Evolutionary conservation across 306 rosid genomes (phyloP), one percentile per base, ranked within the genome.

Genomic region (Arachis stenosperma): DNA sequence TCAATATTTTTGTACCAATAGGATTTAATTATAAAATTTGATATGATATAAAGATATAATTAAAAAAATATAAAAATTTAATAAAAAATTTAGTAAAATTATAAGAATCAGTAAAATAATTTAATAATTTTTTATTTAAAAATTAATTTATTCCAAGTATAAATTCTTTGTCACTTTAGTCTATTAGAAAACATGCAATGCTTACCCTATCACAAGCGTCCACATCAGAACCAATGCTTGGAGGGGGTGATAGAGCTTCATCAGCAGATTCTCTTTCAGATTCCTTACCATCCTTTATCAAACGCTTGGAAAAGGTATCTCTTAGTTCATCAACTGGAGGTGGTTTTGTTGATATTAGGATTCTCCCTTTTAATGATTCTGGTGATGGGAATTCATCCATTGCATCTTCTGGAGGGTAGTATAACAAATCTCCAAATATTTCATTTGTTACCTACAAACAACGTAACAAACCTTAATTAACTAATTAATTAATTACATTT

Each of bases 311-410:
- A 33, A 33, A 33, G 3, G 37, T 2, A 33, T 33, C 37, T 33
- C 37, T 33, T 33, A 33, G 37, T 33, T 33, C 37, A 33, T 33
- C 37, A 33, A 33, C 37, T 33, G 37, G 37, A 33, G 97, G 97
- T 66, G 96, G 96, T 83, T 88, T 94, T 37, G 98, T 94, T 4
- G 98, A 94, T 64, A 94, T 88, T 6, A 91, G 79, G 47, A 94
- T 70, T 59, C 89, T 87, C 75, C 75, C 61, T 86, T 86, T 89
- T 76, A 94, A 52, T 5, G 86, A 85, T 69, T 94, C 98, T 33
- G 97, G 97, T 39, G 98, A 81, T 7, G 94, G 96, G 75, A 94
- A 94, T 79, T 91, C 96, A 63, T 57, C 71, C 71, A 84, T 55
- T 81, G 50, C 46, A 17, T 82, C 96, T 67, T 72, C 61, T 40